Conservation (phyloP, 257 asterid species). For the Capsicum pubescens region DNA sequence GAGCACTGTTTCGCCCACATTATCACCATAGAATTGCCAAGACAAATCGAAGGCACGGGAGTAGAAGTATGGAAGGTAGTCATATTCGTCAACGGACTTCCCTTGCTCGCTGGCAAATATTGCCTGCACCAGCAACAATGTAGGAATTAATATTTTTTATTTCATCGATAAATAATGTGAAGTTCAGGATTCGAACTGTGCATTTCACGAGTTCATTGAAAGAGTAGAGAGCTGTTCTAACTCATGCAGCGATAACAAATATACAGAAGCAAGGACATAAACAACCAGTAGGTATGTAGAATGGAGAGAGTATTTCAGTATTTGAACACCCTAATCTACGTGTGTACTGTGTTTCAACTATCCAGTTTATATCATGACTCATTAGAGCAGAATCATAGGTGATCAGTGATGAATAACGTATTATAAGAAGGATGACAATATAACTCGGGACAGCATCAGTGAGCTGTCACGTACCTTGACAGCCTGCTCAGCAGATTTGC, state of each 20-base stretch:
- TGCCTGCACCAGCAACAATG: conserved; percentile 56
- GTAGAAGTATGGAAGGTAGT: conserved; percentile 89
- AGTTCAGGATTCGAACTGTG: background rate
- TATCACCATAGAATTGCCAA: conserved; percentile 95
- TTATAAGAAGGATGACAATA: background rate
- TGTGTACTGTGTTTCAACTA: background rate
- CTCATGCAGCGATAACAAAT: no score
- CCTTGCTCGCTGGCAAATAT: conserved; percentile 73
- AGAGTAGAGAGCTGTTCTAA: background rate
- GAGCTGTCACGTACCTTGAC: conserved; percentile 62
- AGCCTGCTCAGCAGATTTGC: conserved; percentile 97
- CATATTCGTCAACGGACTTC: conserved; percentile 65
- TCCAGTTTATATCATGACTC: background rate
- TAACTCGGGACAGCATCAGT: background rate
- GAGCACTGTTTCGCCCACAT: conserved; percentile 74
- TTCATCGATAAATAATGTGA: background rate
- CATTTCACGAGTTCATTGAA: background rate
- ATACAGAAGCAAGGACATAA: background rate
- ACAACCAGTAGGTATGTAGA: conserved; percentile 9
- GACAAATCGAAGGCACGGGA: conserved; percentile 90
- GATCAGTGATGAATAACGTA: background rate
- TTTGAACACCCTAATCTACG: background rate
- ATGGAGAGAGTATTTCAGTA: background rate
- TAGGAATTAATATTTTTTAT: conserved; percentile 1
- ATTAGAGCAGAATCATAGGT: background rate